A percentile compares a stretch with the other conserved stretches of the same genome.
Evolutionary conservation across 2,329 filamentous ascomycete genomes (phyloP).

Genomic region (Beauveria sp.): DNA sequence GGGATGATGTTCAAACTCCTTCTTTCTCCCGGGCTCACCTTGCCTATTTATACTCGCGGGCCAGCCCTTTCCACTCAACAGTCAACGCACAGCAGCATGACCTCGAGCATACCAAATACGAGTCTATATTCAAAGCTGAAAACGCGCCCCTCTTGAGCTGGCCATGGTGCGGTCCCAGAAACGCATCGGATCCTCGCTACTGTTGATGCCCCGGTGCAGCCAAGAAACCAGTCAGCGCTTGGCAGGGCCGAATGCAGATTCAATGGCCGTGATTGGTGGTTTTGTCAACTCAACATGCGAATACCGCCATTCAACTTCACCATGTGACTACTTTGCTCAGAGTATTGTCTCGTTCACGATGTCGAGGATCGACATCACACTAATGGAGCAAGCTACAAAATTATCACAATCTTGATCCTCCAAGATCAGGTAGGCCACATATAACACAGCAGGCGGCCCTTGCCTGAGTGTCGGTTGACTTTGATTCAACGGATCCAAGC

Average conservation of each 20-base stretch:
- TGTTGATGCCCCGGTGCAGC: neutral
- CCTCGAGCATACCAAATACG: neutral
- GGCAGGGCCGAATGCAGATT: neutral
- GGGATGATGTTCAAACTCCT: neutral
- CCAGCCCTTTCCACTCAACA: neutral
- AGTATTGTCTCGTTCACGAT: neutral
- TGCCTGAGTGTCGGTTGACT: neutral
- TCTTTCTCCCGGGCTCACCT: neutral
- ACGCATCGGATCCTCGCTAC: neutral
- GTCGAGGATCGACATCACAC: too few relatives aligned
- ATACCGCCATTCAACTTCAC: too few relatives aligned
- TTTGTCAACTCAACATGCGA: neutral
- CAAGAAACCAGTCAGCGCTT: constrained; percentile 2
- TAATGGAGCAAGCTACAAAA: too few relatives aligned
- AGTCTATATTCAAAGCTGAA: neutral
- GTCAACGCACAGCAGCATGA: neutral
- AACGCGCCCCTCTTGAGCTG: neutral
- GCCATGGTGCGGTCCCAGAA: neutral
- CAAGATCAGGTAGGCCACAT: too few relatives aligned
- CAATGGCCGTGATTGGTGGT: neutral
- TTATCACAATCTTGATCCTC: too few relatives aligned
- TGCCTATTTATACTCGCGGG: neutral
- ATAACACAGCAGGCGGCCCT: too few relatives aligned
- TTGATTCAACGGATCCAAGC: too few relatives aligned
- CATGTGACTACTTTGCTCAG: neutral